A percentile compares a stretch with the other conserved stretches of the same genome.
These are phyloP conservation scores for Xylaria bambusicola DNA, from an alignment of 495 filamentous ascomycete species.

Conservation along the genomic window DNA sequence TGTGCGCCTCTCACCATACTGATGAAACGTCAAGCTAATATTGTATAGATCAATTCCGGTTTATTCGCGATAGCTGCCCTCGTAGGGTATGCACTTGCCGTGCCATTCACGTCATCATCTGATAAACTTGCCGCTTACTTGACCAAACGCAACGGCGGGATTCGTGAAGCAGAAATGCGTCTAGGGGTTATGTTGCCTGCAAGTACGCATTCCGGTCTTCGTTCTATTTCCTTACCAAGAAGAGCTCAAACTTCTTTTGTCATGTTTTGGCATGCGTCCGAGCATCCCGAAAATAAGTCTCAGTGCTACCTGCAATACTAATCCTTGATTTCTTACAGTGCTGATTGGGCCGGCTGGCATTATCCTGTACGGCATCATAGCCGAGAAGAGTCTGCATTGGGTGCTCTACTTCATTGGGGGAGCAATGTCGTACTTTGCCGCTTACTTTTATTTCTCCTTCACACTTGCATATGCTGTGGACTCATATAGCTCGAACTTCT, in stretches of 20 bases:
- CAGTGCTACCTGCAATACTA: background rate
- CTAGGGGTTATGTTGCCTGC: constrained; percentile 57
- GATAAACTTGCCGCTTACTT: constrained; percentile 58
- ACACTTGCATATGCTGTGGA: constrained; percentile 64
- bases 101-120: constrained; percentile 59
- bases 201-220: constrained; percentile 19
- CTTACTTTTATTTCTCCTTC: constrained; percentile 62
- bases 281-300: background rate
- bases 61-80: constrained; percentile 57
- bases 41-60: constrained; percentile 50
- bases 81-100: constrained; percentile 54
- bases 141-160: constrained; percentile 54
- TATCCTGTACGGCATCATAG: constrained; percentile 57
- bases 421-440: constrained; percentile 52
- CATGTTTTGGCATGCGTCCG: background rate
- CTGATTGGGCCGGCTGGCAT: constrained; percentile 56
- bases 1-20: constrained; percentile 4
- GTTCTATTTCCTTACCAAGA: background rate
- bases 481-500: constrained; percentile 57
- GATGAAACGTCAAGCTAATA: background rate
- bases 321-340: constrained; percentile 26
- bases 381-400: constrained; percentile 57
- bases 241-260: background rate
- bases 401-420: constrained; percentile 57
- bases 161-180: constrained; percentile 65